Base-by-base conservation (phyloP, 2,329 filamentous ascomycete genomes). In the Talaromyces marneffei region DNA sequence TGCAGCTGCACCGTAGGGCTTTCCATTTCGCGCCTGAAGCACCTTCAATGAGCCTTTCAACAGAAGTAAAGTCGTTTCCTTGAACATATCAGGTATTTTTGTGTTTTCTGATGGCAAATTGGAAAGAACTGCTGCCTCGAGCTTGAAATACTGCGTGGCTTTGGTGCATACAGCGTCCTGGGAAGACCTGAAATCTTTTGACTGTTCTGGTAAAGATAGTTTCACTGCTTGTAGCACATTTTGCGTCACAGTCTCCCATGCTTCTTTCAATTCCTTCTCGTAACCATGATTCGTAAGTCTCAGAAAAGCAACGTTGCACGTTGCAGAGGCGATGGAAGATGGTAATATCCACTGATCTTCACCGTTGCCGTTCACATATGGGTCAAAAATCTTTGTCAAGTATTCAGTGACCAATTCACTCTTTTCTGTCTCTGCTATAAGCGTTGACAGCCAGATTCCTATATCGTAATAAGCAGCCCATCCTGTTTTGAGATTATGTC, bases 141-240 rank as follows among this genome's bases (percentile, higher is more conserved):
- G 74, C 1, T 82, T 76, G 63, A 89, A 87, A 77, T 91, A 91
- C 0, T 89, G 86, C 50, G 81, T 79, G 0, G 87, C 87, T 67
- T 89, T 83, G 6, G 86, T 80, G 9, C 85, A 83, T 27, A 96
- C 81, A 42, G 80, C 79, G 56, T 85, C 81, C 71, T 96, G 91
- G 0, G 91, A 95, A 44, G 81, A 80, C 27, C 84, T 81, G 66
- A 90, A 90, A 18, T 91, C 89, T 64, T 88, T 88, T 0, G 91
- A 92, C 60, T 93, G 86, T 70, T 93, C 91, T 0, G 92, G 91
- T 4, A 90, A 82, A 0, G 91, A 95, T 5, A 85, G 84, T 59
- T 86, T 87, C 61, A 96, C 86, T 39, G 83, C 82, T 33, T 85
- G 79, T 27, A 87, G 79, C n/a, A 96, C 76, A 0, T 80, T 72